Conservation (phyloP, 176 grass and related monocot species). For the Musa troglodytarum region DNA sequence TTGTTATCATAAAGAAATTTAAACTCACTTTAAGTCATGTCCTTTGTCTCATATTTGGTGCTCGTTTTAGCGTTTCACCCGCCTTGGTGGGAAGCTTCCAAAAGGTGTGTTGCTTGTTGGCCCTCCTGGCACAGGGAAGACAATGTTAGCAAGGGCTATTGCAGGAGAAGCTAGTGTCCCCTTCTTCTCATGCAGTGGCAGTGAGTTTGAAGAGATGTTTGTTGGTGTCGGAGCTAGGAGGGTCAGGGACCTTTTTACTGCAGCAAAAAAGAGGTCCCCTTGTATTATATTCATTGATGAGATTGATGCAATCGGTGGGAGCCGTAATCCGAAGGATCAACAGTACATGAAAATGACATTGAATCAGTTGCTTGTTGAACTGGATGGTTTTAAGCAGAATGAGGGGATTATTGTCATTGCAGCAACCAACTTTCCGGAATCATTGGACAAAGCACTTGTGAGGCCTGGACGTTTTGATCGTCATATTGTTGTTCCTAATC, state of each 20-base stretch:
- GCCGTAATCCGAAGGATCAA: constrained; percentile 89
- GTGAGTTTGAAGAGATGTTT: constrained; percentile 98
- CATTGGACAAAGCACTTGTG: constrained; percentile 88
- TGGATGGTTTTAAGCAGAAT: constrained; percentile 99
- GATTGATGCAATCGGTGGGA: constrained; percentile 93
- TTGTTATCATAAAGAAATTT: neutral
- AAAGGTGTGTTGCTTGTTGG: constrained; percentile 96
- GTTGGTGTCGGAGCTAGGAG: constrained; percentile 85
- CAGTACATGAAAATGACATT: constrained; percentile 97
- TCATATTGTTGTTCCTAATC: constrained; percentile 89
- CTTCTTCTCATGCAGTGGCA: constrained; percentile 93
- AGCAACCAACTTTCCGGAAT: constrained; percentile 87
- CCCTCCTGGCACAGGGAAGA: constrained; percentile 94
- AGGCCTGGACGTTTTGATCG: constrained; percentile 86
- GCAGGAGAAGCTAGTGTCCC: constrained; percentile 91
- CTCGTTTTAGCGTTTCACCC: constrained; percentile 74
- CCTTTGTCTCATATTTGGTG: constrained; percentile 16
- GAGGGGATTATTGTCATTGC: constrained; percentile 91
- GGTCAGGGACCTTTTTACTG: constrained; percentile 78
- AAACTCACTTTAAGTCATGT: neutral
- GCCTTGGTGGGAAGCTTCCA: constrained; percentile 92
- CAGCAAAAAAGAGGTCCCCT: constrained; percentile 84
- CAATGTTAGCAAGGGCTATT: constrained; percentile 93
- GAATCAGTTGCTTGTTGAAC: constrained; percentile 89
- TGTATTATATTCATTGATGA: constrained; percentile 98